A percentile compares a stretch with the other conserved stretches of the same genome.
Evolutionary conservation across 176 grass and related monocot genomes (phyloP).

Genomic region (Oryza officinalis): DNA sequence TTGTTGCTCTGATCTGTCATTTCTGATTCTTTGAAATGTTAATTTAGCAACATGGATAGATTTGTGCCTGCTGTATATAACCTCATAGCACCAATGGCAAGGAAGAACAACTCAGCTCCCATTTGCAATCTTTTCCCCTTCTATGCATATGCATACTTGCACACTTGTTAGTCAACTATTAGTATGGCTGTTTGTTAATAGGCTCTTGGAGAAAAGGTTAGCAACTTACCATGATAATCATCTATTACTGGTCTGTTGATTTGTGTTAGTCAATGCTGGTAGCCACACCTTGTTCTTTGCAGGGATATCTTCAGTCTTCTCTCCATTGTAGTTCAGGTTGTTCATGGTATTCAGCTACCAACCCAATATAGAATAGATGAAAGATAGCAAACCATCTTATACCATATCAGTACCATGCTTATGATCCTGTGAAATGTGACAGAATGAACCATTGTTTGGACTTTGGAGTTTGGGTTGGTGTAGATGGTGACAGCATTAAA

Average conservation of each 20-base stretch:
- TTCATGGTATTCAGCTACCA: not conserved
- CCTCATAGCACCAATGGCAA: not conserved
- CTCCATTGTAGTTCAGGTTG: not conserved
- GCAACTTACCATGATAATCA: not conserved
- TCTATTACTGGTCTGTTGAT: not conserved
- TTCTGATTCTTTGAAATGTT: not conserved
- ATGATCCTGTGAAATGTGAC: not conserved
- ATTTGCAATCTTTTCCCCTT: not conserved
- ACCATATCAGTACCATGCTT: not conserved
- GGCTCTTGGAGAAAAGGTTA: not conserved
- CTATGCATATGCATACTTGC: not conserved
- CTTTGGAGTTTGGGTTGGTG: not conserved
- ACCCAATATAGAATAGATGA: not conserved
- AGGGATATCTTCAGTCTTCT: not conserved
- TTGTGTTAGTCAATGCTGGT: too few species aligned
- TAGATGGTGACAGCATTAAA: not conserved
- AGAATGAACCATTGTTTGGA: not conserved
- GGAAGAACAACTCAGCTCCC: not conserved
- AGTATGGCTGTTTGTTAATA: not conserved
- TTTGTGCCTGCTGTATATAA: not conserved
- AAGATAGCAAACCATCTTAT: not conserved
- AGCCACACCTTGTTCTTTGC: not conserved
- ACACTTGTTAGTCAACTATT: not conserved
- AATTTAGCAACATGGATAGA: not conserved
- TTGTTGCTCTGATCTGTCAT: not conserved